Evolutionary conservation across 78 protist genomes (phyloP).

Genomic region (Dictyostelium brefeldianum): DNA sequence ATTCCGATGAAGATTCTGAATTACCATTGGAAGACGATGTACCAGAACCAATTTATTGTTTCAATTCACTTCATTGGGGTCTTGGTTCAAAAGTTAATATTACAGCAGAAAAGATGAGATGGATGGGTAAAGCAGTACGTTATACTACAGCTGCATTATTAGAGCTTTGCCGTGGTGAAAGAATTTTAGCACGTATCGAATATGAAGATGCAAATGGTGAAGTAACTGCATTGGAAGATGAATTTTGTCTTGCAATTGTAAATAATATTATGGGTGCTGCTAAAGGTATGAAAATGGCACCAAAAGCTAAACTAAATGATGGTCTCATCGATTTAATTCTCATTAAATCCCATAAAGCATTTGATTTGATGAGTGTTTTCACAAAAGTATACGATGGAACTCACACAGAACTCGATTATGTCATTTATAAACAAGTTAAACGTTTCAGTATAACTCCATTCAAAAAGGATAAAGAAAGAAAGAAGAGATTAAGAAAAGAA

Average conservation of each 20-base stretch:
- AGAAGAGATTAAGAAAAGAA: constrained; percentile 64
- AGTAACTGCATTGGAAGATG: constrained; percentile 59
- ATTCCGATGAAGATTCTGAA: not conserved
- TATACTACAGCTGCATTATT: constrained; percentile 81
- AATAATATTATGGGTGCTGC: constrained; percentile 84
- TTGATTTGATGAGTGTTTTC: constrained; percentile 71
- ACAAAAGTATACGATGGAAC: constrained; percentile 84
- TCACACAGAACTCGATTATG: constrained; percentile 79
- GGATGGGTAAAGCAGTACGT: constrained; percentile 87
- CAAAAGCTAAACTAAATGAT: constrained; percentile 81
- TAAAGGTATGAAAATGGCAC: constrained; percentile 87
- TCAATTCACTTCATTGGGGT: constrained; percentile 86
- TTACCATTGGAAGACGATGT: not conserved
- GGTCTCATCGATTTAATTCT: constrained; percentile 80
- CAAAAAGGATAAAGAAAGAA: constrained; percentile 77
- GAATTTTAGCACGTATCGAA: constrained; percentile 80
- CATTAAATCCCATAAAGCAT: constrained; percentile 59
- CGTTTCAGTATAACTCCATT: constrained; percentile 76
- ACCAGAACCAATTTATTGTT: constrained; percentile 52
- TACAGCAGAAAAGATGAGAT: constrained; percentile 83
- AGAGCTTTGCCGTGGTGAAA: constrained; percentile 74
- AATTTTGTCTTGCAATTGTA: constrained; percentile 78
- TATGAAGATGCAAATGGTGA: constrained; percentile 78
- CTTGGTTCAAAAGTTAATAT: constrained; percentile 76
- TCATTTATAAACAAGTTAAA: constrained; percentile 76